These are phyloP conservation scores for Diaporthe velutina DNA, from an alignment of 2,329 filamentous ascomycete genomes.

Conservation along the genomic window DNA sequence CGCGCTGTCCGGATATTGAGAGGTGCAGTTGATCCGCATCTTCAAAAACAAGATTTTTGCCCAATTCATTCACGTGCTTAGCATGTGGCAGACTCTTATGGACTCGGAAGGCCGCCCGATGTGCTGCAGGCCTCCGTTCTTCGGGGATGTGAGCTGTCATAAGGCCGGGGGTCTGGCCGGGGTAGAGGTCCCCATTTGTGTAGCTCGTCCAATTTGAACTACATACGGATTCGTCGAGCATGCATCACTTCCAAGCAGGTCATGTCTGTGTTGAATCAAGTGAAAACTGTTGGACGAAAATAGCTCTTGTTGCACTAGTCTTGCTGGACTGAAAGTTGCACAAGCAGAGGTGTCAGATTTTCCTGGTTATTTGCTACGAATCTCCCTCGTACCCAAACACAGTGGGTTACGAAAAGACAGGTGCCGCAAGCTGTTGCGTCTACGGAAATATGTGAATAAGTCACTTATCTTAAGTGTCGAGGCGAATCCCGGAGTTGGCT, in stretches of 20 bases:
- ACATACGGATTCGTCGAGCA: background rate
- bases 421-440: background rate
- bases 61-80: background rate
- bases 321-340: background rate
- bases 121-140: background rate
- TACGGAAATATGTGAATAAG: background rate
- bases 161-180: background rate
- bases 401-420: background rate
- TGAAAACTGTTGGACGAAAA: background rate
- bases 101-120: background rate
- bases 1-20: background rate
- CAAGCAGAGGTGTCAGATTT: background rate
- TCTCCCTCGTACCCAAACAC: too few relatives aligned
- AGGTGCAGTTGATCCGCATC: background rate
- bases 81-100: background rate
- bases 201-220: background rate
- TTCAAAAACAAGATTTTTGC: background rate
- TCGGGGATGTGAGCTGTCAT: background rate
- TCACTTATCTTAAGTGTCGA: background rate
- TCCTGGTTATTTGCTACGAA: background rate
- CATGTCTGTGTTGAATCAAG: background rate
- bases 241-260: background rate
- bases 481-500: background rate
- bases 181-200: background rate
- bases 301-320: background rate